Percentiles rank a stretch among this genome's conserved stretches.
Evolutionary conservation across 108 stramenopile genomes (phyloP).

Genomic region (Pseudonitzschia pungens): DNA sequence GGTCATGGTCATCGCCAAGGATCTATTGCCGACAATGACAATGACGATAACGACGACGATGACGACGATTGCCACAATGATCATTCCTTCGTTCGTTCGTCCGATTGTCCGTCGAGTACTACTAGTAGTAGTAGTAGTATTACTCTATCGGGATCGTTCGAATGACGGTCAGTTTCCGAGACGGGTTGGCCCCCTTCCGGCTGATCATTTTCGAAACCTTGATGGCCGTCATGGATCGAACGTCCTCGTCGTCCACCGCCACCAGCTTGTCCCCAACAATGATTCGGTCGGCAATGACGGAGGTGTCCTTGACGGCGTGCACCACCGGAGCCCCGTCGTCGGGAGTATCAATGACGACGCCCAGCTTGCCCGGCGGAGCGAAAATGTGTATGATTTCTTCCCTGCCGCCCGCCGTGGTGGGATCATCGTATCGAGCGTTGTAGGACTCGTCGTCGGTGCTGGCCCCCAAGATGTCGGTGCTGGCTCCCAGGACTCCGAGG

Average conservation of each 20-base stretch:
- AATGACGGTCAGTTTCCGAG: conserved; percentile 79
- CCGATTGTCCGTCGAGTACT: too few relatives aligned
- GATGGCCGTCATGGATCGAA: conserved; percentile 86
- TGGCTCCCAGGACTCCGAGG: conserved; percentile 39
- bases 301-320: conserved; percentile 85
- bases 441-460: conserved; percentile 32
- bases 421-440: conserved; percentile 22
- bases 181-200: conserved; percentile 74
- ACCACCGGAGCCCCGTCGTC: conserved; percentile 84
- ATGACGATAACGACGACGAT: too few relatives aligned
- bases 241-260: conserved; percentile 88
- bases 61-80: too few relatives aligned
- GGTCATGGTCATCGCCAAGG: too few relatives aligned
- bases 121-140: too few relatives aligned
- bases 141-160: conserved; percentile 39
- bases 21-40: too few relatives aligned
- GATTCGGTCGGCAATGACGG: conserved; percentile 74
- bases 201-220: conserved; percentile 87
- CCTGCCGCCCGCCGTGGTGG: conserved; percentile 33
- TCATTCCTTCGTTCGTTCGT: too few relatives aligned
- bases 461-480: too few relatives aligned
- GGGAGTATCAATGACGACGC: conserved; percentile 90
- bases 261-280: conserved; percentile 86
- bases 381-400: conserved; percentile 76
- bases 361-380: conserved; percentile 87